Base-by-base conservation (phyloP, 805 yeast genomes). In the Spathaspora arborariae region DNA sequence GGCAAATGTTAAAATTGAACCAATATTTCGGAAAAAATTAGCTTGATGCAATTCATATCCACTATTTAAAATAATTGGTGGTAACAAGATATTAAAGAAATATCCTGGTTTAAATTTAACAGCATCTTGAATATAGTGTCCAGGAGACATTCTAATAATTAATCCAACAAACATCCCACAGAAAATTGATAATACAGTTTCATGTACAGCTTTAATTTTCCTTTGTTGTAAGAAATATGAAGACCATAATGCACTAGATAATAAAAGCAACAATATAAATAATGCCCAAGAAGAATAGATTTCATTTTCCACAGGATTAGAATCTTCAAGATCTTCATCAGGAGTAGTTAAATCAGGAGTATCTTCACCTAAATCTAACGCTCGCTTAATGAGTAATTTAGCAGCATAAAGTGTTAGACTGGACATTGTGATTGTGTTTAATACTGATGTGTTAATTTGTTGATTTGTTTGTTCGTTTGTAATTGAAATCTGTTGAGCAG, bases 231-330 rank as follows among this genome's bases (percentile, higher is more conserved):
- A 73, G 62, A 87, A 92, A 67, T 92, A 94, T 24, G 96, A 85
- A 3, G 97, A 88, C 97, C 97, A 94, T 44, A 94, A 71, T 0
- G 99, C 97, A 7, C 91, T 79, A 48, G 92, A 85, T 40, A 94
- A 71, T 39, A 94, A 72, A 47, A 86, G 80, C 42, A 94, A 64
- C 52, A 94, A 74, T 49, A 94, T 95, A 65, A 90, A 91, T 24
- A 94, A 70, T 0, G 99, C 98, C 99, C 99, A 94, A 0, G 97
- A 89, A 4, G 96, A 87, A 64, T 90, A 94, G 56, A 94, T 89
- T 65, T 94, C 99, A 57, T 92, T 97, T 2, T 92, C 82, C 18
- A 89, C 85, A 0, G 98, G 97, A 58, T 88, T 89, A 5, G 84
- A 75, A 24, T 75, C 79, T 11, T 76, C 84, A 30, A 82, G 88